Conservation (phyloP, 768 basidiomycete genomes). For the Gautieria morchelliformis region DNA sequence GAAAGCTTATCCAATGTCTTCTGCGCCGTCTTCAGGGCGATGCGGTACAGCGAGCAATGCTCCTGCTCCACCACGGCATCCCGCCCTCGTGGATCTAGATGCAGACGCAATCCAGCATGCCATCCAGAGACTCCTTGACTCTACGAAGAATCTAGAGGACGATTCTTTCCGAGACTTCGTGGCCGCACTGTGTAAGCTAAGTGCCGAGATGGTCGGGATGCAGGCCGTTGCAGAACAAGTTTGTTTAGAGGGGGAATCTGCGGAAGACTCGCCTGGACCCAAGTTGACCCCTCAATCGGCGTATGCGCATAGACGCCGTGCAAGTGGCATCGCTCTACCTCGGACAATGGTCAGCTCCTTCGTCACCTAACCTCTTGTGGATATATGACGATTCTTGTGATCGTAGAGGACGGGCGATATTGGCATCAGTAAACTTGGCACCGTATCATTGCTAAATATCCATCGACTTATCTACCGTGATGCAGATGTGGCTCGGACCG, state of each 20-base stretch:
- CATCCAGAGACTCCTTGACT: slow-evolving; percentile 81
- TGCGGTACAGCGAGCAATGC: not conserved
- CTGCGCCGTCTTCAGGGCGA: not conserved
- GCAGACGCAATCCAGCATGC: slow-evolving; percentile 61
- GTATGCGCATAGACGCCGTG: slow-evolving; percentile 51
- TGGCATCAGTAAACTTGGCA: slow-evolving; percentile 80
- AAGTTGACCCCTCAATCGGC: slow-evolving; percentile 31
- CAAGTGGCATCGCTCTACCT: slow-evolving; percentile 84
- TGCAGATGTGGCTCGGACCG: slow-evolving; percentile 77
- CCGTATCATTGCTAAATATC: slow-evolving; percentile 73
- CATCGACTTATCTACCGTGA: slow-evolving; percentile 79
- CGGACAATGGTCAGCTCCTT: slow-evolving; percentile 53
- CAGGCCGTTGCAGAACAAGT: slow-evolving; percentile 31
- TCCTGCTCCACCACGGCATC: slow-evolving; percentile 35
- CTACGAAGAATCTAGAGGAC: slow-evolving; percentile 78
- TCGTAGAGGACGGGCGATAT: slow-evolving; percentile 81
- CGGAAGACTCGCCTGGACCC: slow-evolving; percentile 28
- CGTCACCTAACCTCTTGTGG: not conserved
- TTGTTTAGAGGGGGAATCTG: slow-evolving; percentile 20
- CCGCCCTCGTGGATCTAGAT: slow-evolving; percentile 64
- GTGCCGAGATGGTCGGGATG: slow-evolving; percentile 90
- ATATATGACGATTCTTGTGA: slow-evolving; percentile 5
- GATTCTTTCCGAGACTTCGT: slow-evolving; percentile 71
- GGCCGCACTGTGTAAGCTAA: slow-evolving; percentile 73
- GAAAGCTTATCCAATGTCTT: slow-evolving; percentile 21